These are phyloP conservation scores for Dictyostelium capitatum DNA, from an alignment of 78 protist genomes.

Conservation along the genomic window DNA sequence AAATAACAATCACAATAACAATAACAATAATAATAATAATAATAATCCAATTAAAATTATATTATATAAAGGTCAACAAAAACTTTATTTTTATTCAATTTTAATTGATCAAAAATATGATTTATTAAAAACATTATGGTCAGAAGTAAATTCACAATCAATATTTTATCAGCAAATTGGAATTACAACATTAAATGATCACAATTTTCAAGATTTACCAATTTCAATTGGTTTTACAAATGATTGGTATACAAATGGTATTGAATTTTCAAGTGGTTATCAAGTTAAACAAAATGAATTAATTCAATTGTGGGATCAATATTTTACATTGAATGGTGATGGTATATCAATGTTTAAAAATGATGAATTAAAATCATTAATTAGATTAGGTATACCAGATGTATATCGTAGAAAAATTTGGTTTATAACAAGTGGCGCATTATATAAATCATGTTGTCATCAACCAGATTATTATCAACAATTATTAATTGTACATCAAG, in stretches of 20 bases:
- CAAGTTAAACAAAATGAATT: not conserved
- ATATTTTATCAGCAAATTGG: not conserved
- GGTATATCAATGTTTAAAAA: slow-evolving; percentile 55
- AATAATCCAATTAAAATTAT: not conserved
- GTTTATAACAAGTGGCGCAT: slow-evolving; percentile 62
- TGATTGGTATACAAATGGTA: not conserved
- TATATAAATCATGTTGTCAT: slow-evolving; percentile 51
- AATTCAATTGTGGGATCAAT: slow-evolving; percentile 43
- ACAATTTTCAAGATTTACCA: not conserved
- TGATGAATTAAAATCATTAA: slow-evolving; percentile 44
- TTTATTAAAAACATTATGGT: slow-evolving; percentile 36
- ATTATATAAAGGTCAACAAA: not conserved
- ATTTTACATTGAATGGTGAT: slow-evolving; percentile 51
- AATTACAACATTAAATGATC: not conserved
- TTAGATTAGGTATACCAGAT: slow-evolving; percentile 63
- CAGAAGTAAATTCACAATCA: not conserved
- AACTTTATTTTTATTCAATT: slow-evolving; percentile 36
- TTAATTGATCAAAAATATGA: slow-evolving; percentile 40
- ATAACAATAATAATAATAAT: not conserved
- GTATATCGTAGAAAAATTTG: slow-evolving; percentile 36
- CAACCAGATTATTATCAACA: slow-evolving; percentile 27
- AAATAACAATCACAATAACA: too few species aligned
- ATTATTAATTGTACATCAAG: slow-evolving; percentile 15
- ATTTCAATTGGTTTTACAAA: slow-evolving; percentile 33
- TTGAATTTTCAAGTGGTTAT: slow-evolving; percentile 23